phyloP scores from a whole-genome alignment of 2,329 filamentous ascomycete species.

The Trichoderma arundinaceum region DNA sequence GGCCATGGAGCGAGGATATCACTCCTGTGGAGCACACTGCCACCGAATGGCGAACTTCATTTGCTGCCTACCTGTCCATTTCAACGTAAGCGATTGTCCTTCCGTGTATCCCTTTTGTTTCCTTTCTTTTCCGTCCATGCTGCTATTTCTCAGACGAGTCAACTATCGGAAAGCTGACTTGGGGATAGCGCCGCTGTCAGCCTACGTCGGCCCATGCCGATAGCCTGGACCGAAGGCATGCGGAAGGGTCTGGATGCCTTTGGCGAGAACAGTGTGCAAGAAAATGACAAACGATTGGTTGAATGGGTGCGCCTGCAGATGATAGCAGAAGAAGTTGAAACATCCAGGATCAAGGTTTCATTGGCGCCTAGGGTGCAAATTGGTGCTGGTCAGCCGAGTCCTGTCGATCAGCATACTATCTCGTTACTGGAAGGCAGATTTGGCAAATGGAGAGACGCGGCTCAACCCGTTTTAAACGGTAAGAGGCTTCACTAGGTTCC shows the following conservation, averaged over 20 bases:
- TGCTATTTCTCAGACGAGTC: not conserved
- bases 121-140: not conserved
- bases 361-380: not conserved
- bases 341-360: not conserved
- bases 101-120: not conserved
- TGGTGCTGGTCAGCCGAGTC: not conserved
- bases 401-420: not conserved
- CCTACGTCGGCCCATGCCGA: not conserved
- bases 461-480: not conserved
- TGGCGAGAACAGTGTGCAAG: not conserved
- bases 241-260: not conserved
- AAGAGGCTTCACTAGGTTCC: not conserved
- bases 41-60: not conserved
- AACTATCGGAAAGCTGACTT: not conserved
- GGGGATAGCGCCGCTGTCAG: constrained; percentile 3
- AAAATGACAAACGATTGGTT: not conserved
- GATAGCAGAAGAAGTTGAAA: not conserved
- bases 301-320: constrained; percentile 3
- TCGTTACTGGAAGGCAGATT: not conserved
- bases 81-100: not conserved
- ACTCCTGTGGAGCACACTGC: not conserved
- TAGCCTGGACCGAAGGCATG: constrained; percentile 9
- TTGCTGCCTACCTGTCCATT: constrained; percentile 8
- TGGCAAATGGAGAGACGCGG: not conserved
- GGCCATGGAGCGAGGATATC: constrained; percentile 12